These are phyloP conservation scores for Fusarium tupiense DNA, from an alignment of 2,329 filamentous ascomycete species.

Conservation along the genomic window DNA sequence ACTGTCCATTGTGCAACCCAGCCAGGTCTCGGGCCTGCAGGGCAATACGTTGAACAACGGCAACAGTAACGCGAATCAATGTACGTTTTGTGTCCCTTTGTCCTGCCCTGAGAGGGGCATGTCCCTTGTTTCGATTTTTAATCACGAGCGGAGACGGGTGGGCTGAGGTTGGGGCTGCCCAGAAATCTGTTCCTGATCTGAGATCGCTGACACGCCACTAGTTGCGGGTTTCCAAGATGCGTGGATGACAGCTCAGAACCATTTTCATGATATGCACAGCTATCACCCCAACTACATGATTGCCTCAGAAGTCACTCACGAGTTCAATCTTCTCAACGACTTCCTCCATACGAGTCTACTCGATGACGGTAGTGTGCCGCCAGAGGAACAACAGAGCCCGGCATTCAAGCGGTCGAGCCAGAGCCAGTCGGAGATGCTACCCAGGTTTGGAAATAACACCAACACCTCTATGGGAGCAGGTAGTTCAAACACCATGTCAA, in stretches of 20 bases:
- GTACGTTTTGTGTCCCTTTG: slow-evolving; percentile 64
- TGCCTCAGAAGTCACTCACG: slow-evolving; percentile 88
- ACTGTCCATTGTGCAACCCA: slow-evolving; percentile 77
- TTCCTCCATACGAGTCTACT: slow-evolving; percentile 92
- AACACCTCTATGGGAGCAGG: slow-evolving; percentile 36
- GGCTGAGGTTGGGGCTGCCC: slow-evolving; percentile 32
- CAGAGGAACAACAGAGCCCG: slow-evolving; percentile 69
- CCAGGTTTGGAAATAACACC: slow-evolving; percentile 58
- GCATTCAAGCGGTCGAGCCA: slow-evolving; percentile 54
- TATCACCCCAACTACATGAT: slow-evolving; percentile 97
- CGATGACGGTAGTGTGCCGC: slow-evolving; percentile 79
- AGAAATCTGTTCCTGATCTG: slow-evolving; percentile 34
- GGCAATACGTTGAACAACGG: slow-evolving; percentile 63
- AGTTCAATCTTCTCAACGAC: slow-evolving; percentile 96
- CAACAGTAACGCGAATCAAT: slow-evolving; percentile 73
- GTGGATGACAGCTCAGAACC: slow-evolving; percentile 79
- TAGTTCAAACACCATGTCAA: slow-evolving; percentile 36
- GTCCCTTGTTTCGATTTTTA: slow-evolving; percentile 38
- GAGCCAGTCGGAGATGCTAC: slow-evolving; percentile 59
- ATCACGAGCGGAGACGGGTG: slow-evolving; percentile 40
- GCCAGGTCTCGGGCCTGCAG: slow-evolving; percentile 73
- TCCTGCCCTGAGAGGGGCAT: slow-evolving; percentile 32
- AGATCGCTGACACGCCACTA: slow-evolving; percentile 53
- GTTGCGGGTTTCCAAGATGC: slow-evolving; percentile 84
- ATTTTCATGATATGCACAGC: slow-evolving; percentile 89